Evolutionary conservation across 1,284 basidiomycete species (phyloP), one percentile per base, ranked within the genome.

Genomic region (Cronartium quercuum): DNA sequence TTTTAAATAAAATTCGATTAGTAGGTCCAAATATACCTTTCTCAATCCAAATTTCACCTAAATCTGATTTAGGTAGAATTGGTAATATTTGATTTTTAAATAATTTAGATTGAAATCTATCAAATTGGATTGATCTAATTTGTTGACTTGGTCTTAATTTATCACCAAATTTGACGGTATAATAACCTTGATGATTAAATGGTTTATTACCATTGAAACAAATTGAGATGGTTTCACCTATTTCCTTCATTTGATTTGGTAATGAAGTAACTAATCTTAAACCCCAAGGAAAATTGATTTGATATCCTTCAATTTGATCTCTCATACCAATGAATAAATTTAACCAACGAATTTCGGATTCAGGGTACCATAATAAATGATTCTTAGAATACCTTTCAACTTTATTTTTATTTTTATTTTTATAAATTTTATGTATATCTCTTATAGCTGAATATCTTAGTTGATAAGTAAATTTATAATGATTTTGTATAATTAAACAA

Each of bases 21-120:
- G 24, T 67, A n/a, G 65, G 65, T 12, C 65, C 65, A 41, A 41
- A 67, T 15, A 37, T 55, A 21, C 42, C 42, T 34, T 42, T 67
- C 37, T 67, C 65, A 34, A 67, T 67, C 65, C 65, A 67, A 42
- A 51, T 47, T 15, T 37, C 29, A 42, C 65, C 65, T 10, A 67
- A 12, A 18, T 51, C 34, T 4, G 15, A 5, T 24, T 47, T 42
- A 34, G 65, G 35, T 18, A 37, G 21, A 7, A 40, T 35, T 35
- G 41, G 61, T 9, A 38, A 9, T 24, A 67, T 37, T 42, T 35
- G 24, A 37, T 47, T 24, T 12, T 29, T 40, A 51, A n/a, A 21
- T n/a, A 35, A 35, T 29, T 35, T 41, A 7, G 24, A 21, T 24
- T 51, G 24, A 15, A 67, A 67, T 13, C 24, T 6, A 51, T 55